Conservation (phyloP, 805 yeast species). For the Candida ficus region DNA sequence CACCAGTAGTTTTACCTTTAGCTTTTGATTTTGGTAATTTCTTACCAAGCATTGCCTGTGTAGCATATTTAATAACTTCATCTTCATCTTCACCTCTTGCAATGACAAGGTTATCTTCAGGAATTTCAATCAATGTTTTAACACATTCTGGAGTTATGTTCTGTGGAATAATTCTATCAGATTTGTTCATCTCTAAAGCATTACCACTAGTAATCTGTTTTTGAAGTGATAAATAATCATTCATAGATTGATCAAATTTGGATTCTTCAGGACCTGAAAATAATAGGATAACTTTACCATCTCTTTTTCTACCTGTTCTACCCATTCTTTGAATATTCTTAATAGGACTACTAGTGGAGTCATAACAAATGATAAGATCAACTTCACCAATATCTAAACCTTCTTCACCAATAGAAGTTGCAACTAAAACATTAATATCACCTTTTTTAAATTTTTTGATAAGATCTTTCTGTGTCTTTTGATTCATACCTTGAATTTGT, state of each 20-base stretch:
- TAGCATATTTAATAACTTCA: constrained; percentile 63
- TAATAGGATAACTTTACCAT: constrained; percentile 73
- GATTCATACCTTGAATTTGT: constrained; percentile 82
- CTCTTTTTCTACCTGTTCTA: constrained; percentile 92
- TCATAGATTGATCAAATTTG: constrained; percentile 82
- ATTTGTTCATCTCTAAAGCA: constrained; percentile 36
- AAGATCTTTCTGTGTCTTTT: constrained; percentile 76
- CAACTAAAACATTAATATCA: constrained; percentile 73
- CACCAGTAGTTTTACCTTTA: constrained; percentile 10
- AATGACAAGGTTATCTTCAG: constrained; percentile 60
- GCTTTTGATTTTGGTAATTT: constrained; percentile 13
- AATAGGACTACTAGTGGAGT: constrained; percentile 89
- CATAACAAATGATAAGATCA: constrained; percentile 87
- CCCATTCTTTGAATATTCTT: constrained; percentile 96
- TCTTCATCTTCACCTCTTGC: constrained; percentile 54
- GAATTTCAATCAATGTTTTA: constrained; percentile 54
- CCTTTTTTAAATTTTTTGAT: constrained; percentile 73
- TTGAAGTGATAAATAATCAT: constrained; percentile 76
- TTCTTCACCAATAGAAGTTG: constrained; percentile 97
- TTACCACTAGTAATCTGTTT: constrained; percentile 54
- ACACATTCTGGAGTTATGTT: constrained; percentile 51
- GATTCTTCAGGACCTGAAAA: constrained; percentile 72
- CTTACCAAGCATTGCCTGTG: constrained; percentile 52
- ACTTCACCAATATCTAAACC: constrained; percentile 98
- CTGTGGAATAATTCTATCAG: constrained; percentile 67